phyloP scores from a whole-genome alignment of 768 basidiomycete species.

The Phaeotremella fagi region DNA sequence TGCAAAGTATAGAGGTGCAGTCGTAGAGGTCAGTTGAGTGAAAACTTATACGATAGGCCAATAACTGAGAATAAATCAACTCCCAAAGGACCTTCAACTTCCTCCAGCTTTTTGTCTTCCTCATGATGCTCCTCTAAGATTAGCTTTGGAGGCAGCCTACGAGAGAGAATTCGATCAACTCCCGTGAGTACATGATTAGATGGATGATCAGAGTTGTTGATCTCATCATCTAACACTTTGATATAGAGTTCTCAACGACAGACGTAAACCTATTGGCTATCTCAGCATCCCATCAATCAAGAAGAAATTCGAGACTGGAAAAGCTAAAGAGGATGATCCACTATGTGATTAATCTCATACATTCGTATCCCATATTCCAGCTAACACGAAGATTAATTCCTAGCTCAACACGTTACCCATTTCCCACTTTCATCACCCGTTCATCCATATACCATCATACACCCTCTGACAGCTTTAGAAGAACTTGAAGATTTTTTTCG shows the following conservation, averaged over 20 bases:
- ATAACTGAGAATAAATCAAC: constrained; percentile 52
- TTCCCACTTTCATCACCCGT: constrained; percentile 37
- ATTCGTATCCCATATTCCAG: background rate
- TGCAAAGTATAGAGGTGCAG: constrained; percentile 74
- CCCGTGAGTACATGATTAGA: constrained; percentile 57
- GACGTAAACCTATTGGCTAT: constrained; percentile 74
- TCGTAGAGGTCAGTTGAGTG: constrained; percentile 67
- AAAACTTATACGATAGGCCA: too few relatives aligned
- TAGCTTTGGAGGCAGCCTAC: constrained; percentile 80
- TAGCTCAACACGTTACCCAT: constrained; percentile 42
- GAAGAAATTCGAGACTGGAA: constrained; percentile 68
- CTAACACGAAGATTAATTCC: background rate
- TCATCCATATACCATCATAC: constrained; percentile 56
- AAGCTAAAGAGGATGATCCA: constrained; percentile 69
- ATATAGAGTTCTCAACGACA: constrained; percentile 67
- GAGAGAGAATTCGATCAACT: constrained; percentile 92
- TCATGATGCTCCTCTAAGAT: constrained; percentile 62
- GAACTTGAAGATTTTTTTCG: constrained; percentile 75
- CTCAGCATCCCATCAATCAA: constrained; percentile 73
- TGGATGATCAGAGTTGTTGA: background rate
- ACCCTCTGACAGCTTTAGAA: constrained; percentile 69
- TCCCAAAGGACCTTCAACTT: constrained; percentile 51
- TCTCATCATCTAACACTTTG: background rate
- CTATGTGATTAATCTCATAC: constrained; percentile 50
- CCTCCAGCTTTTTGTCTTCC: constrained; percentile 84